Conservation (phyloP, 2,329 filamentous ascomycete species). For the Cercospora citrullina region DNA sequence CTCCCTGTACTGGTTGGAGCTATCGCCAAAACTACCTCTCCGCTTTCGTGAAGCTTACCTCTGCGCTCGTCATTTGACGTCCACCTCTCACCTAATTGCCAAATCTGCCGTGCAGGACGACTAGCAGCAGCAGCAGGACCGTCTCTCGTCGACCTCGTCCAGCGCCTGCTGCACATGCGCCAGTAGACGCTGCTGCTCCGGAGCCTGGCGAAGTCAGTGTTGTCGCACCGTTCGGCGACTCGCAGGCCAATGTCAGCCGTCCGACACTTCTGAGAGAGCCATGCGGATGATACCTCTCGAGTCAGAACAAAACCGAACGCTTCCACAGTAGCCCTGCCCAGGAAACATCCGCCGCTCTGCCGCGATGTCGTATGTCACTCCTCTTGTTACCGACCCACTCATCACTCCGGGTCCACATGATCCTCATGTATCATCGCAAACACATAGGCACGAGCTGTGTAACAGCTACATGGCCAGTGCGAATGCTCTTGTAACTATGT, state of each 20-base stretch:
- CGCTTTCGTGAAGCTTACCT: slow-evolving; percentile 29
- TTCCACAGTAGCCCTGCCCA: slow-evolving; percentile 26
- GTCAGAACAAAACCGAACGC: slow-evolving; percentile 24
- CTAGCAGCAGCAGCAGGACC: slow-evolving; percentile 1
- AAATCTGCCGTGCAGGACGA: slow-evolving; percentile 11
- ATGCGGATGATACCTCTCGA: slow-evolving; percentile 32
- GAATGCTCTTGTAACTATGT: slow-evolving; percentile 22
- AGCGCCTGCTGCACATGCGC: slow-evolving; percentile 5
- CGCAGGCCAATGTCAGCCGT: slow-evolving; percentile 31
- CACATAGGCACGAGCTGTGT: slow-evolving; percentile 13
- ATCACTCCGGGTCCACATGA: slow-evolving; percentile 15
- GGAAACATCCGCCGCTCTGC: slow-evolving; percentile 24
- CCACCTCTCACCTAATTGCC: slow-evolving; percentile 16
- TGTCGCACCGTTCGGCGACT: slow-evolving; percentile 17
- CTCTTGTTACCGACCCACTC: slow-evolving; percentile 12
- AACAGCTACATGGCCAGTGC: slow-evolving; percentile 18
- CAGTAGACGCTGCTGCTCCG: slow-evolving; percentile 16
- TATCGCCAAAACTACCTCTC: slow-evolving; percentile 26
- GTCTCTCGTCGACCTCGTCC: slow-evolving; percentile 12
- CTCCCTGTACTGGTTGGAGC: slow-evolving; percentile 28
- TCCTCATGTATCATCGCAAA: slow-evolving; percentile 11
- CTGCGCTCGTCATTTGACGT: slow-evolving; percentile 29
- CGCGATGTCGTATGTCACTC: slow-evolving; percentile 36
- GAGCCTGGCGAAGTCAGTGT: slow-evolving; percentile 12
- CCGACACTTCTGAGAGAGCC: slow-evolving; percentile 27